phyloP scores from a whole-genome alignment of 2,329 filamentous ascomycete genomes.

The Paramyrothecium sp. region DNA sequence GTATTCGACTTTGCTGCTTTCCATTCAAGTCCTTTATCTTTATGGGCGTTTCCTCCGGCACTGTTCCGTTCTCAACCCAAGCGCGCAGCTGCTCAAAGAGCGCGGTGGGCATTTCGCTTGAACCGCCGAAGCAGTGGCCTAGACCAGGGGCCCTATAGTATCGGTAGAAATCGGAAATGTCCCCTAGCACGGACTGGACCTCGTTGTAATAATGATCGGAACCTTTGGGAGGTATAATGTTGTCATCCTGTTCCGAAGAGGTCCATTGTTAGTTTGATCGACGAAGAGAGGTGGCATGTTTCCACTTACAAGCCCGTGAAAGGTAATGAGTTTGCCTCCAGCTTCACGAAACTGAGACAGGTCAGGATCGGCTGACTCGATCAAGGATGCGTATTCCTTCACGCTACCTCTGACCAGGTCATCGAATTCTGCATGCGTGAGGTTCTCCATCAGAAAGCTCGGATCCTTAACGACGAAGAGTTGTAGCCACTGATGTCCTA shows the following conservation, averaged over 20 bases:
- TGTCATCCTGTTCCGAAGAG: conserved; percentile 17
- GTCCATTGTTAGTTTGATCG: not conserved
- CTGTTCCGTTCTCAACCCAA: conserved; percentile 7
- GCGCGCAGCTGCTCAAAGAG: not conserved
- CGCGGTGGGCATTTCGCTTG: not conserved
- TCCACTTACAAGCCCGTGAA: conserved; percentile 21
- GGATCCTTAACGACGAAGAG: not conserved
- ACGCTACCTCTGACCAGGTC: not conserved
- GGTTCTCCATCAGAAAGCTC: not conserved
- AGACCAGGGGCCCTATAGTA: conserved; percentile 4
- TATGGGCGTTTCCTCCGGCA: conserved; percentile 1
- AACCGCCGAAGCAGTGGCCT: conserved; percentile 3
- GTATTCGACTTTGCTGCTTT: not conserved
- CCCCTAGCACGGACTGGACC: not conserved
- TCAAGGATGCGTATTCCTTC: conserved; percentile 1
- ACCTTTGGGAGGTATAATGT: not conserved
- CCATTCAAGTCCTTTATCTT: not conserved
- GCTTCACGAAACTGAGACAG: conserved; percentile 21
- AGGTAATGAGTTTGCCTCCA: conserved; percentile 39
- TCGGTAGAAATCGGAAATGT: conserved; percentile 2
- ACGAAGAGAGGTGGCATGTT: not conserved
- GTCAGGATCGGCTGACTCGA: conserved; percentile 23
- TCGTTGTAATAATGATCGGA: not conserved
- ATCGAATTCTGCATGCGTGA: conserved; percentile 2
- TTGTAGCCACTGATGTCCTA: not conserved